Evolutionary conservation across 2,329 filamentous ascomycete genomes (phyloP), one percentile per base, ranked within the genome.

Genomic region (Pestalotiopsis sp.): DNA sequence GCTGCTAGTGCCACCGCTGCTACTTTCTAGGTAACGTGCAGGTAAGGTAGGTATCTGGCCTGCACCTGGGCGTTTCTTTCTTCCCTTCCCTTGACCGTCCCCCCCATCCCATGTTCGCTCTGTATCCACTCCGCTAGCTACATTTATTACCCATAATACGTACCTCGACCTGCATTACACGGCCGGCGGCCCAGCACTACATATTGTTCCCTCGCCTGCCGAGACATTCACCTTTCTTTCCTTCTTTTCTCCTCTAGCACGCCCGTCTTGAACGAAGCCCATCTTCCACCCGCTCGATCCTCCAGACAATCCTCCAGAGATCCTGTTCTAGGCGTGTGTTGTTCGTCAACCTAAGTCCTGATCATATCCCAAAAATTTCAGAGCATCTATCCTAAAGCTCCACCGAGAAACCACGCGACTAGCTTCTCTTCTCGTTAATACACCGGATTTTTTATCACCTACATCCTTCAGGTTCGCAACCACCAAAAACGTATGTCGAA

Each of bases 281-380:
- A 66, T 68, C 67, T 64, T 52, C 63, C 23, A 23, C 64, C 60
- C 38, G 38, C 64, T 61, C 67, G 62, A 67, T 59, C 65, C 45
- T 65, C 65, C 49, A 67, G 73, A 73, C 67, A 65, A 67, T 59
- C 65, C 45, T 65, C 65, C 49, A 67, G 73, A 73, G 68, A 71
- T 73, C 71, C 72, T 71, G 71, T 75, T 73, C 75, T 75, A 77
- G 77, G 73, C 76, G 72, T 73, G 77, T 78, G 77, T 76, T 77
- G 77, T 77, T 78, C 77, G 73, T 70, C 72, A 69, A 72, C 65
- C 70, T 71, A 69, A 68, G 71, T 71, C 31, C 69, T 65, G 70
- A 71, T 62, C 64, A 71, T 70, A 67, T 55, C 38, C 57, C 68
- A 69, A 70, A 69, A 67, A 64, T 41, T 31, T n/a, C 65, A 68